These are phyloP conservation scores for Leishmania guyanensis DNA, from an alignment of 208 protist species.

Conservation along the genomic window DNA sequence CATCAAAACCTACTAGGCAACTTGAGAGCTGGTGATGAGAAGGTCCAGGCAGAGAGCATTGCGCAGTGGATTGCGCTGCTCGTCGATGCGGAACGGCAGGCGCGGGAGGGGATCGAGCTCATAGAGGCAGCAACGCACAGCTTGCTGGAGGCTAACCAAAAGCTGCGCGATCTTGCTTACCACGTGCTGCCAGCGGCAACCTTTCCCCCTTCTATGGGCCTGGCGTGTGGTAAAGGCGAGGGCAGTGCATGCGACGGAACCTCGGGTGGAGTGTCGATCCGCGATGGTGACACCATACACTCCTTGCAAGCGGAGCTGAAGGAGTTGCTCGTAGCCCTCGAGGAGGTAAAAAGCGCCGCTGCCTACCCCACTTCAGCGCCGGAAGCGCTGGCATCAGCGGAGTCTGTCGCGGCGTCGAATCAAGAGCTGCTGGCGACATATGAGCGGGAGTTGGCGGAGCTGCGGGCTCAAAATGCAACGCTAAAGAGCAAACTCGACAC, in stretches of 20 bases:
- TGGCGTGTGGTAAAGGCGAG: not conserved
- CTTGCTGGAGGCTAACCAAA: conserved; percentile 13
- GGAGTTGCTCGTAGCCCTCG: conserved; percentile 5
- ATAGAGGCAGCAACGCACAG: conserved; percentile 20
- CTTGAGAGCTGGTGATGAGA: not conserved
- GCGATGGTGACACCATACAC: not conserved
- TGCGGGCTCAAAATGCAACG: conserved; percentile 8
- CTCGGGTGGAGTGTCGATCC: not conserved
- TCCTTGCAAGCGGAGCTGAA: conserved; percentile 23
- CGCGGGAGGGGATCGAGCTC: conserved; percentile 15
- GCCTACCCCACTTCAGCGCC: not conserved
- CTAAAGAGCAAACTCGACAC: conserved; percentile 5
- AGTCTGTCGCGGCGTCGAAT: not conserved
- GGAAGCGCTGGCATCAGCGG: not conserved
- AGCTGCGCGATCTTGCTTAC: not conserved
- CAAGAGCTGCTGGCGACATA: not conserved
- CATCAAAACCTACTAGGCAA: not conserved
- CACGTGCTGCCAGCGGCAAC: not conserved
- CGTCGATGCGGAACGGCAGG: conserved; percentile 3
- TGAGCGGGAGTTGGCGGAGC: conserved; percentile 10
- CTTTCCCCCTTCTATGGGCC: not conserved
- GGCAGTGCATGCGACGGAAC: not conserved
- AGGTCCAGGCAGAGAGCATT: not conserved
- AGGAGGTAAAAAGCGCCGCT: not conserved
- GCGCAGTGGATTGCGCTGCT: not conserved